Evolutionary conservation across 371 early-diverging fungal genomes (phyloP).

Genomic region (Mortierella sp.): DNA sequence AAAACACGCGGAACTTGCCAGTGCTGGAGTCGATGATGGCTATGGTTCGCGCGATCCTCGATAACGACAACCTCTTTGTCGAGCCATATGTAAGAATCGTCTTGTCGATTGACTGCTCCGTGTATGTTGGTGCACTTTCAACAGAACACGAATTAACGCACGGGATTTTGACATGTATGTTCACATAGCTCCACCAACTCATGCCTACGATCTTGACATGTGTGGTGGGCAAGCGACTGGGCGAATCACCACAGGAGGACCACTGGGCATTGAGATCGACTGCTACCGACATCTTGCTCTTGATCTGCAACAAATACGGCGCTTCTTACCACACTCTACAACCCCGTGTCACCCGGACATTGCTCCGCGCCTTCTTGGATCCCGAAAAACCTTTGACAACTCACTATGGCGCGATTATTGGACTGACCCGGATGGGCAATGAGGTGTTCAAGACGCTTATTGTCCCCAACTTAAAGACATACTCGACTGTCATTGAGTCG

Average conservation of each 20-base stretch:
- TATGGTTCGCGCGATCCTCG: slow-evolving; percentile 87
- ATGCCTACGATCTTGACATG: slow-evolving; percentile 97
- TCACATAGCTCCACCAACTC: slow-evolving; percentile 93
- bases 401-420: slow-evolving; percentile 92
- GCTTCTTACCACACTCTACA: slow-evolving; percentile 87
- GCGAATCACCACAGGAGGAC: slow-evolving; percentile 71
- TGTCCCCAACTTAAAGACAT: slow-evolving; percentile 82
- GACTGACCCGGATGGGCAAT: slow-evolving; percentile 82
- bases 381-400: slow-evolving; percentile 84
- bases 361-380: slow-evolving; percentile 91
- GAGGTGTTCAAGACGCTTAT: slow-evolving; percentile 83
- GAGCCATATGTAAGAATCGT: slow-evolving; percentile 93
- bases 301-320: slow-evolving; percentile 82
- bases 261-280: slow-evolving; percentile 89
- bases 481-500: slow-evolving; percentile 61
- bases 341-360: slow-evolving; percentile 89
- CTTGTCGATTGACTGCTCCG: neutral
- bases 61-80: slow-evolving; percentile 94
- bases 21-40: slow-evolving; percentile 83
- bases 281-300: slow-evolving; percentile 81
- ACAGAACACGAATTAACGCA: neutral
- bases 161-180: neutral
- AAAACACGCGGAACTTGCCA: slow-evolving; percentile 81
- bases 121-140: neutral
- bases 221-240: slow-evolving; percentile 90